Evolutionary conservation across 768 basidiomycete species (phyloP), one percentile per base, ranked within the genome.

Genomic region (Suillus subaureus): DNA sequence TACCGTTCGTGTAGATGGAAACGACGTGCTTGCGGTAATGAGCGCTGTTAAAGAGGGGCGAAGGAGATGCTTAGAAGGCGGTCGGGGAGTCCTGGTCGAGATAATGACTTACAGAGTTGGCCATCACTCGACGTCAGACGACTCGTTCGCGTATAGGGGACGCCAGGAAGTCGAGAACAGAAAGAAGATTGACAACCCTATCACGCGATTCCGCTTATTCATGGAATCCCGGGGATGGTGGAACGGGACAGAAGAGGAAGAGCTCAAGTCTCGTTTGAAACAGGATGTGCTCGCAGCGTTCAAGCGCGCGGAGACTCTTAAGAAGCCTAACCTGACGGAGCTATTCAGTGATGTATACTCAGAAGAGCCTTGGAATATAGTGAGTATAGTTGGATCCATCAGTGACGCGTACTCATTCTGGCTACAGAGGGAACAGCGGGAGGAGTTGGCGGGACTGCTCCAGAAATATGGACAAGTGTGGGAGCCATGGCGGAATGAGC

Each of bases 51-150:
- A 84, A 64, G 92, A 93, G 71, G 93, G 89, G 9, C 79, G 93
- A 55, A 79, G 79, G 65, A 81, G 88, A 56, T 93, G 91, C 74
- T 81, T 94, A 35, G 88, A 92, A 71, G 87, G 90, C 66, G 87
- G 91, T 12, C 87, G 93, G 42, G 93, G 92, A 23, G 93, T 96
- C 0, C 79, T 96, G 13, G 83, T 95, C 56, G 94, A 96, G 77
- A 91, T 93, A 7, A 96, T 96, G 94, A 91, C 90, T 9, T 97
- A 97, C 73, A 87, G 95, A 33, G 90, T 97, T 15, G 92, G 95
- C n/a, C 95, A 98, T 73, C 94, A 96, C 74, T 94, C 93, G 21
- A 96, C 93, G 0, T 97, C 96, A 12, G 96, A 98, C 71, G 96
- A 98, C 76, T 96, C 94, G 6, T 96, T 93, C 71, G 96, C 95